These are phyloP conservation scores for Trichomonas vaginalis DNA, from an alignment of 208 protist genomes.

Conservation along the genomic window DNA sequence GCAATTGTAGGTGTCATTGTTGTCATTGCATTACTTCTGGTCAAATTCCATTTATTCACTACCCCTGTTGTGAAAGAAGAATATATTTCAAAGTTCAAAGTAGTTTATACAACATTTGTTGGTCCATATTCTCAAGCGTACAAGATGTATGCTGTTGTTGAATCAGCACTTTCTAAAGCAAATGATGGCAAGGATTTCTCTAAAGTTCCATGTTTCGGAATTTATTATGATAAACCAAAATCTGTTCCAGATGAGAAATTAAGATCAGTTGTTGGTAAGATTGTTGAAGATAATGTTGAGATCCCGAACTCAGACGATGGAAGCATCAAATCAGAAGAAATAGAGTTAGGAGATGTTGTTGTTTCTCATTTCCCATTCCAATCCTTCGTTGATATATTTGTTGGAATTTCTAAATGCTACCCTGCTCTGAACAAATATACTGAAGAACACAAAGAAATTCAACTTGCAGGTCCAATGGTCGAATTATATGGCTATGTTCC, in stretches of 20 bases:
- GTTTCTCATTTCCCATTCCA: background rate
- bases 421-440: background rate
- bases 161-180: background rate
- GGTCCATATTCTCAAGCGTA: background rate
- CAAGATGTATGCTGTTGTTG: background rate
- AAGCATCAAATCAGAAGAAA: background rate
- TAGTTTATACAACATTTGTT: background rate
- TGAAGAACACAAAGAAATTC: background rate
- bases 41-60: background rate
- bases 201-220: background rate
- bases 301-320: background rate
- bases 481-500: background rate
- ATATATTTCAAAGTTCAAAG: background rate
- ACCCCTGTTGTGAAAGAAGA: background rate
- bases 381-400: background rate
- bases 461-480: background rate
- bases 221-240: background rate
- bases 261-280: background rate
- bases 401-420: background rate
- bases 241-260: background rate
- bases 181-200: background rate
- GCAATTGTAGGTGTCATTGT: background rate
- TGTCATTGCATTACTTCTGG: background rate
- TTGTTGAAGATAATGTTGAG: background rate
- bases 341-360: background rate